Evolutionary conservation across 2,329 filamentous ascomycete genomes (phyloP).

Genomic region (Purpureocillium takamizusanense): DNA sequence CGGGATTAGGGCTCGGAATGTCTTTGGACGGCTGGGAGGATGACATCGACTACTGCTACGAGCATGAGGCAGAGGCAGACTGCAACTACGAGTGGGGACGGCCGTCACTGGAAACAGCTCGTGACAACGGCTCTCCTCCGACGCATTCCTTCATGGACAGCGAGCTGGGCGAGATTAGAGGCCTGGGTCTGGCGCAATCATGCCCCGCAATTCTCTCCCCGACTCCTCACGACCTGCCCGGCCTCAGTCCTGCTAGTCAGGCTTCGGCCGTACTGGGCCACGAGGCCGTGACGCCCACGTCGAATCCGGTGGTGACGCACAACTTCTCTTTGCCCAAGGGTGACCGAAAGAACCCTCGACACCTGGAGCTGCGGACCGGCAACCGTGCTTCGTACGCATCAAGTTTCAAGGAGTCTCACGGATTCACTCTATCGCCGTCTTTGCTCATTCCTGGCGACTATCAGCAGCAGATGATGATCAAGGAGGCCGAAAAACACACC

Average conservation of each 20-base stretch:
- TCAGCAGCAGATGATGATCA: conserved; percentile 40
- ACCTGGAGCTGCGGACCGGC: conserved; percentile 21
- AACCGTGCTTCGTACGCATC: conserved; percentile 38
- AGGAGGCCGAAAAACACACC: conserved; percentile 15
- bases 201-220: conserved; percentile 19
- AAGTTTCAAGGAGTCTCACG: conserved; percentile 50
- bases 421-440: conserved; percentile 50
- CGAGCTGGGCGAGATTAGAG: conserved; percentile 13
- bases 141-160: conserved; percentile 13
- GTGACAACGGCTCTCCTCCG: conserved; percentile 13
- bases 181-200: conserved; percentile 9
- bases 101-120: conserved; percentile 37
- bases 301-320: conserved; percentile 26
- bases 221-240: conserved; percentile 33
- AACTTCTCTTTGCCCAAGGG: conserved; percentile 44
- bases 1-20: conserved; percentile 16
- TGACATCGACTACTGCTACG: conserved; percentile 63
- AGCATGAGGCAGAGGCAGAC: conserved; percentile 57
- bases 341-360: conserved; percentile 22
- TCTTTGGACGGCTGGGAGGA: conserved; percentile 53
- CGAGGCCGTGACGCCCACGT: conserved; percentile 35
- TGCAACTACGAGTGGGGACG: conserved; percentile 60
- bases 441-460: conserved; percentile 54
- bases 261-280: conserved; percentile 28
- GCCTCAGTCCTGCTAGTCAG: conserved; percentile 40